Evolutionary conservation across 129 eudicot genomes (phyloP).

Genomic region (Kitagawia praeruptora): DNA sequence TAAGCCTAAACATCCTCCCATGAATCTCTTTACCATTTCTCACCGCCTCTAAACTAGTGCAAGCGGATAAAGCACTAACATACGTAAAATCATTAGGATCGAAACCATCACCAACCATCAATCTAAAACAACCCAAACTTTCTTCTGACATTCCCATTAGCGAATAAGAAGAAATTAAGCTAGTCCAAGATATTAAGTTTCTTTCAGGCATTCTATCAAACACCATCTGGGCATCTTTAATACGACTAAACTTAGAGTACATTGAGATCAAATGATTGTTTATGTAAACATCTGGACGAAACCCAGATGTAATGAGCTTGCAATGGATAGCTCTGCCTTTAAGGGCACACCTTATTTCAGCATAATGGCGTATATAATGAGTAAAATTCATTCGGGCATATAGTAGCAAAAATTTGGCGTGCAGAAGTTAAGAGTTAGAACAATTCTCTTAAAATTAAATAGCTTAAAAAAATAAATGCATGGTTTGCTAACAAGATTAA

Average conservation of each 20-base stretch:
- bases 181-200: slow-evolving; percentile 63
- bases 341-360: slow-evolving; percentile 21
- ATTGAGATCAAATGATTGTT: slow-evolving; percentile 54
- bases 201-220: slow-evolving; percentile 58
- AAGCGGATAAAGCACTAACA: slow-evolving; percentile 53
- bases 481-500: too few relatives aligned
- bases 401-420: neutral
- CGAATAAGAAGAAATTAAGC: slow-evolving; percentile 45
- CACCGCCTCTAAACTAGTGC: slow-evolving; percentile 30
- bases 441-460: neutral
- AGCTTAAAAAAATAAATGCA: too few relatives aligned
- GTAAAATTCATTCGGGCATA: slow-evolving; percentile 31
- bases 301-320: slow-evolving; percentile 35
- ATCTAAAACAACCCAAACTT: slow-evolving; percentile 35
- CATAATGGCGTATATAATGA: slow-evolving; percentile 39
- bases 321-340: slow-evolving; percentile 50
- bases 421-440: neutral
- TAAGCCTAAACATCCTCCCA: slow-evolving; percentile 32
- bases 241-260: slow-evolving; percentile 34
- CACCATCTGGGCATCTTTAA: slow-evolving; percentile 43
- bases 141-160: slow-evolving; percentile 33
- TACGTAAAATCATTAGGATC: slow-evolving; percentile 48
- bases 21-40: slow-evolving; percentile 57
- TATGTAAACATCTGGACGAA: slow-evolving; percentile 38
- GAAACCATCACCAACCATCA: slow-evolving; percentile 44